Evolutionary conservation across 345 rosid species (phyloP), one percentile per base, ranked within the genome.

Genomic region (Acer negundo): DNA sequence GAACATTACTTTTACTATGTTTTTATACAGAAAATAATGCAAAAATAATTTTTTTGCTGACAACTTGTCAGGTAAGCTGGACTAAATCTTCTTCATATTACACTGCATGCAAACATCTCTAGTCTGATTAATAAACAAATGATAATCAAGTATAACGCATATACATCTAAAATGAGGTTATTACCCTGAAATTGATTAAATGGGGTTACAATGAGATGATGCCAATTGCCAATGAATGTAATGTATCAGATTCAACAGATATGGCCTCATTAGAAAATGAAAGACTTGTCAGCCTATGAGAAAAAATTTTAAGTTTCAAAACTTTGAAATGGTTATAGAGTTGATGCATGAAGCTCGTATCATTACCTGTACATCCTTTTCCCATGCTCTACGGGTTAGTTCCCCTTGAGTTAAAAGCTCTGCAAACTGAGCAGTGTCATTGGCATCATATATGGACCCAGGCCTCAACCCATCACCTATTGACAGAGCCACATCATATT

Each of bases 321-420:
- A 15, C 10, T 62, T 56, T 11, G 17, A 38, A 49, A 4, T 47
- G 3, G 47, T 23, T 44, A 22, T 53, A 17, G 12, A 56, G 64
- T 10, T 44, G 11, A 78, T 64, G 38, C 68, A 44, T 10, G 13
- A 67, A n/a, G 62, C 68, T 28, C 35, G 26, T 78, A 12, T 44
- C 35, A 67, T 75, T 86, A 96, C 99, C 97, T 94, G 98, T 28
- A 94, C 98, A 84, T 97, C 98, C 84, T 94, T 94, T 67, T 93
- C 92, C 98, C 98, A 97, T 38, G 98, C 99, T 82, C 98, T 88
- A 74, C 96, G 97, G 67, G 98, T 97, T 24, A 97, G 85, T 72
- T 97, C 99, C 72, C 99, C 99, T 85, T 94, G 99, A 75, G 98
- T 97, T 64, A 97, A 87, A 74, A 97, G 98, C 92, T 97, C 99